Conservation (phyloP, 1,284 basidiomycete genomes). For the Boletus sp. region DNA sequence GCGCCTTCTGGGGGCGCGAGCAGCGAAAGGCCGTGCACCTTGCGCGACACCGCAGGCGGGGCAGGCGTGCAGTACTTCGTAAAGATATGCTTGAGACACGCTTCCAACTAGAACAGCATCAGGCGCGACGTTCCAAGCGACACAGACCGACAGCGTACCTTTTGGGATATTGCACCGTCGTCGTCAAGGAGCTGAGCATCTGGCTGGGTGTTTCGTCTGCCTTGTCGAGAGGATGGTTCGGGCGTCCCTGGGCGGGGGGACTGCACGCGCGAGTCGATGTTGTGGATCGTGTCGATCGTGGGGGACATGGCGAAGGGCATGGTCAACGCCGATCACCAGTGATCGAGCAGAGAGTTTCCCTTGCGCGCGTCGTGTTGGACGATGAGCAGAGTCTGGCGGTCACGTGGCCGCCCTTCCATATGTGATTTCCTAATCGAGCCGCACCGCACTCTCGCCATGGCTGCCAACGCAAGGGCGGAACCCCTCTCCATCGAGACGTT, state of each 20-base stretch:
- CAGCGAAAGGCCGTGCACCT: slow-evolving; percentile 23
- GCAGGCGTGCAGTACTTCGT: slow-evolving; percentile 66
- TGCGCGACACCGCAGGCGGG: slow-evolving; percentile 22
- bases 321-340: slow-evolving; percentile 17
- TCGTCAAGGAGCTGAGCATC: slow-evolving; percentile 53
- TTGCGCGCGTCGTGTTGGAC: slow-evolving; percentile 25
- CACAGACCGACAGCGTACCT: slow-evolving; percentile 38
- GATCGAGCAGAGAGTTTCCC: slow-evolving; percentile 16
- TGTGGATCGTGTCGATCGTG: slow-evolving; percentile 21
- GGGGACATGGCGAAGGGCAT: slow-evolving; percentile 20
- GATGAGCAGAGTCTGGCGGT: slow-evolving; percentile 20
- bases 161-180: slow-evolving; percentile 60
- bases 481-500: slow-evolving; percentile 83
- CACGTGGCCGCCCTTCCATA: slow-evolving; percentile 17
- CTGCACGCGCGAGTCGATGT: slow-evolving; percentile 33
- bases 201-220: slow-evolving; percentile 44
- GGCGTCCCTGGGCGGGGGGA: slow-evolving; percentile 58
- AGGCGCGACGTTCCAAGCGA: background rate
- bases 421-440: slow-evolving; percentile 18
- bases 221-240: slow-evolving; percentile 56
- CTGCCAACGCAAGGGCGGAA: slow-evolving; percentile 38
- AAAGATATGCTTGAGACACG: slow-evolving; percentile 66
- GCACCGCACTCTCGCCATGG: slow-evolving; percentile 28
- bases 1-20: slow-evolving; percentile 54
- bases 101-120: slow-evolving; percentile 45